phyloP scores from a whole-genome alignment of 192 early-diverging fungal genomes.

The Linnemannia schmuckeri region DNA sequence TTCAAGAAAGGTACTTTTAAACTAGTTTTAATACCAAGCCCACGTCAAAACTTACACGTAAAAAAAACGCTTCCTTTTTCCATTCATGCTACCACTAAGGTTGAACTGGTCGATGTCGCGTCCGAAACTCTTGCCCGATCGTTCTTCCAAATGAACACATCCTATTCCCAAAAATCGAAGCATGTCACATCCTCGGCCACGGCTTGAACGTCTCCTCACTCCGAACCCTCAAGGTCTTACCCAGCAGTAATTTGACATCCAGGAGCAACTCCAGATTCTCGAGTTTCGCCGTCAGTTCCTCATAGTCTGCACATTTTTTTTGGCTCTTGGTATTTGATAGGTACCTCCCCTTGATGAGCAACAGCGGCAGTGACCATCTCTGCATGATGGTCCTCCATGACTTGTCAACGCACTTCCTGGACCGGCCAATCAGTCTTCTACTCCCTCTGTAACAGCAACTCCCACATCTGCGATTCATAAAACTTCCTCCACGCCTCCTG shows the following conservation, averaged over 20 bases:
- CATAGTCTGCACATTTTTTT: neutral
- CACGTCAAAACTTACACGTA: too few relatives aligned
- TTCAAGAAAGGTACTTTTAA: too few relatives aligned
- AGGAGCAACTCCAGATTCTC: neutral
- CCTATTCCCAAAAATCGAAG: neutral
- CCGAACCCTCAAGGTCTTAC: neutral
- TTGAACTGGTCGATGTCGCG: neutral
- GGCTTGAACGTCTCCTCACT: neutral
- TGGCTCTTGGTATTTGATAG: neutral
- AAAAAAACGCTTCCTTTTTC: too few relatives aligned
- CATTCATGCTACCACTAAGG: neutral
- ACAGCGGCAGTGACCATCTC: too few relatives aligned
- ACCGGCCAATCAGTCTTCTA: too few relatives aligned
- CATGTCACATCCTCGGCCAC: neutral
- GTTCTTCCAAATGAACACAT: neutral
- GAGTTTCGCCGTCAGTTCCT: neutral
- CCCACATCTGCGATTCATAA: too few relatives aligned
- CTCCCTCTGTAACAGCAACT: neutral
- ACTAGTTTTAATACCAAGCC: too few relatives aligned
- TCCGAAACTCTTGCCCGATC: neutral
- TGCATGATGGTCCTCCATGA: too few relatives aligned
- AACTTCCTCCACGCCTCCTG: too few relatives aligned
- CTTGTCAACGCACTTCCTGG: too few relatives aligned
- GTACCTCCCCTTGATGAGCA: neutral
- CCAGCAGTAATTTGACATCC: too few relatives aligned